phyloP scores from a whole-genome alignment of 2,329 filamentous ascomycete genomes.

The Pseudohalonectria lignicola region DNA sequence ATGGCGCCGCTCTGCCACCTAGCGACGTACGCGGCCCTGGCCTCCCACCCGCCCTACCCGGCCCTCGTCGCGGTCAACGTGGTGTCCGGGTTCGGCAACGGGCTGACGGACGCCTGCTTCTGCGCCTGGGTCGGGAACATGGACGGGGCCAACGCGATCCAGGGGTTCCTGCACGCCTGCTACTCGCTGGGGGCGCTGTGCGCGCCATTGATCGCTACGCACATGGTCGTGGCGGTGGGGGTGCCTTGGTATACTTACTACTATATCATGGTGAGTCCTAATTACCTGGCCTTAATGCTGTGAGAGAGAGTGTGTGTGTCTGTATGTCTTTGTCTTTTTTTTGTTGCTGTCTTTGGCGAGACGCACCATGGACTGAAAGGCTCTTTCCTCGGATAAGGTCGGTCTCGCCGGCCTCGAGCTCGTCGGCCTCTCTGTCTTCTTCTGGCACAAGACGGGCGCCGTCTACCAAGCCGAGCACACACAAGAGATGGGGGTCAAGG shows the following conservation, averaged over 20 bases:
- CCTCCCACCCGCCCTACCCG: slow-evolving; percentile 56
- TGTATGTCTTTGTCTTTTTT: neutral
- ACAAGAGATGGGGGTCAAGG: slow-evolving; percentile 13
- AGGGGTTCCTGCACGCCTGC: neutral
- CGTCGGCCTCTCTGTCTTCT: slow-evolving; percentile 27
- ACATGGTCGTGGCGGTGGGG: slow-evolving; percentile 51
- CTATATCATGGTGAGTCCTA: slow-evolving; percentile 54
- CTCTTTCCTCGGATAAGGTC: slow-evolving; percentile 24
- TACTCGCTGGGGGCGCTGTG: slow-evolving; percentile 50
- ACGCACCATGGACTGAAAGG: too few relatives aligned
- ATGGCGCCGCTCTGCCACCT: slow-evolving; percentile 50
- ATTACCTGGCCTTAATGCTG: neutral
- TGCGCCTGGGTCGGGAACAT: slow-evolving; percentile 53
- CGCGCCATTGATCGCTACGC: slow-evolving; percentile 59
- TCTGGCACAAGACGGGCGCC: slow-evolving; percentile 46
- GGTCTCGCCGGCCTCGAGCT: slow-evolving; percentile 44
- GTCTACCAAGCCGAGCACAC: slow-evolving; percentile 31
- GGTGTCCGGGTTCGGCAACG: slow-evolving; percentile 60
- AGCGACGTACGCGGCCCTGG: slow-evolving; percentile 51
- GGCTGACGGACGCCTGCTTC: slow-evolving; percentile 47
- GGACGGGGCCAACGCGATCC: slow-evolving; percentile 44
- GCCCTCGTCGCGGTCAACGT: slow-evolving; percentile 55
- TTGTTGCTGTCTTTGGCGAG: neutral
- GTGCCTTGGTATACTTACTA: slow-evolving; percentile 63
- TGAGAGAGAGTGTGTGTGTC: too few relatives aligned